phyloP scores from a whole-genome alignment of 441 rosid genomes.

The Syzygium syzygioides region DNA sequence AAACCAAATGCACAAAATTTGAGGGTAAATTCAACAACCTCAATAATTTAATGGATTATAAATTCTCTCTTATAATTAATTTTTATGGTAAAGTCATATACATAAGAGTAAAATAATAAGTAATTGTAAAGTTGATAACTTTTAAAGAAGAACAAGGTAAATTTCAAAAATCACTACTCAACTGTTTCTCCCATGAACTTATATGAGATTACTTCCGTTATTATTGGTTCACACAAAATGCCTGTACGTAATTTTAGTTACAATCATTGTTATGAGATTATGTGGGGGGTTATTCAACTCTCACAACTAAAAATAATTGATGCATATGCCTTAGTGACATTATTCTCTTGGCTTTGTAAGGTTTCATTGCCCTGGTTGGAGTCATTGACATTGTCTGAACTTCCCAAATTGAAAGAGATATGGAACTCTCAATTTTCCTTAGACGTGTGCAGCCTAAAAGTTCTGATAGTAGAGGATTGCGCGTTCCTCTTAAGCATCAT shows the following conservation, averaged over 20 bases:
- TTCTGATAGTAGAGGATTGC: background rate
- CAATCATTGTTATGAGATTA: background rate
- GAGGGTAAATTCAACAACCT: too few relatives aligned
- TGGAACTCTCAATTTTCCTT: background rate
- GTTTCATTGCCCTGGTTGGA: background rate
- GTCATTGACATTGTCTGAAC: background rate
- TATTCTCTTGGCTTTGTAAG: background rate
- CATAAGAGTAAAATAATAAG: too few relatives aligned
- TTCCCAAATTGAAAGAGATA: background rate
- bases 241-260: background rate
- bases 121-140: too few relatives aligned
- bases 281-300: rapidly evolving
- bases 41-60: too few relatives aligned
- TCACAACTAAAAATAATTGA: too few relatives aligned
- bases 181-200: background rate
- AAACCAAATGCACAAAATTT: too few relatives aligned
- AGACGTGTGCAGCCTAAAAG: background rate
- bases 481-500: rapidly evolving
- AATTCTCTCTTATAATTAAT: too few relatives aligned
- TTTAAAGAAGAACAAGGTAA: too few relatives aligned
- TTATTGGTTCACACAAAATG: rapidly evolving
- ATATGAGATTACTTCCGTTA: too few relatives aligned
- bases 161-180: too few relatives aligned
- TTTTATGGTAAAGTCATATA: too few relatives aligned
- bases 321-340: background rate